Base-by-base conservation (phyloP, 2,329 filamentous ascomycete species). In the Trichoderma koningiopsis region DNA sequence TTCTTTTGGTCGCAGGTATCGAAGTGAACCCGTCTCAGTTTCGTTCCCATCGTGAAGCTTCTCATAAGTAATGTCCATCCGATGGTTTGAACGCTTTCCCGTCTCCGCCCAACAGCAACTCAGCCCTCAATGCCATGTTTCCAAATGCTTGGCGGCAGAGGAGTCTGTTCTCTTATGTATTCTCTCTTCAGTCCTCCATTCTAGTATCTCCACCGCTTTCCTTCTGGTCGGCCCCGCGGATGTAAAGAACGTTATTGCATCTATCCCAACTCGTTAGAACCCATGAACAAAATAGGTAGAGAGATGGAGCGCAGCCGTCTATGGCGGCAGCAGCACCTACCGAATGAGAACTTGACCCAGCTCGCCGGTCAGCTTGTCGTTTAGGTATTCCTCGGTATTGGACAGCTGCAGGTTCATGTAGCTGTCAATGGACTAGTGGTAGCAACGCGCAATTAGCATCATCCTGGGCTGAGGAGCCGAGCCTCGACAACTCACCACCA, bases 361-460 rank as follows among this genome's bases (percentile, higher is more conserved):
- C 60, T 88, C 88, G 69, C 94, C 95, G 43, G 91, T 93, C 79
- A 89, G 90, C 86, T 96, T 92, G 74, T 93, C 91, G 78, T 94
- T 89, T 77, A 97, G 92, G 82, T 91, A 97, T 82, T 99, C 96
- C 82, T 97, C 92, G 63, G 95, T 94, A 76, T 91, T 91, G 73
- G 90, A 89, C 72, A 99, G 88, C 83, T 98, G 94, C 73, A 99
- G 90, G 84, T 99, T 99, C 95, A 99, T 98, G 85, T 99, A 99
- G 78, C 92, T 94, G 84, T 99, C 96, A 78, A 97, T 92, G 76
- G 92, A 95, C 78, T 70, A 60, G 33, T 11, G 27, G 29, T 22
- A 65, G 29, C 24, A 37, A 40, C 11, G 43, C 47, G 33, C 35
- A 49, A 24, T 67, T 62, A 70, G 68, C 52, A 61, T 68, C 7